Evolutionary conservation across 2,329 filamentous ascomycete species (phyloP).

Genomic region (Paracamarosporium sp.): DNA sequence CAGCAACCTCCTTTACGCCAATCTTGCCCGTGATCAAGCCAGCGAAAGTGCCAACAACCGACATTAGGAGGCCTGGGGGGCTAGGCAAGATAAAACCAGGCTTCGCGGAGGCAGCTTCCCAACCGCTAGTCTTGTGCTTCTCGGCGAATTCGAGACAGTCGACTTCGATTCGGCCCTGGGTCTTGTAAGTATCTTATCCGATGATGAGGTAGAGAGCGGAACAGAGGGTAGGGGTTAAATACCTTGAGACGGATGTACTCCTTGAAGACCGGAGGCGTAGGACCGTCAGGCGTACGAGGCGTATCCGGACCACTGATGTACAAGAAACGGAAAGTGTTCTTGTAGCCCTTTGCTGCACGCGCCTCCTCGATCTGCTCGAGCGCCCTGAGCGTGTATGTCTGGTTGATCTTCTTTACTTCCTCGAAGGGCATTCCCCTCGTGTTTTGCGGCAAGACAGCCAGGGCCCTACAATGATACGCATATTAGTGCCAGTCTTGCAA

Average conservation of each 20-base stretch:
- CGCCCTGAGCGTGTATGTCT: constrained; percentile 5
- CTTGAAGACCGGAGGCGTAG: constrained; percentile 3
- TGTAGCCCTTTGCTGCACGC: background rate
- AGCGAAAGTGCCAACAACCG: background rate
- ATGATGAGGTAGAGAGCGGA: background rate
- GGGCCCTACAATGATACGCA: background rate
- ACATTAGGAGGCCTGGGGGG: background rate
- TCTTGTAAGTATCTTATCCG: background rate
- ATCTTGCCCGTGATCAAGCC: constrained; percentile 5
- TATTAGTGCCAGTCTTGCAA: background rate
- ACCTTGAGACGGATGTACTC: constrained; percentile 7
- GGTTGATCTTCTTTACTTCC: constrained; percentile 6
- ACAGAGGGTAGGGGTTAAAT: background rate
- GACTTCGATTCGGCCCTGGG: constrained; percentile 3
- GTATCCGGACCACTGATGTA: constrained; percentile 8
- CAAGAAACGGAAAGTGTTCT: constrained; percentile 8
- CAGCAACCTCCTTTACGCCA: background rate
- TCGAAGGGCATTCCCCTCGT: constrained; percentile 4
- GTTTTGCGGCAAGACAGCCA: constrained; percentile 5
- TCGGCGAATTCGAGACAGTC: constrained; percentile 7
- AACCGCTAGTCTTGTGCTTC: constrained; percentile 6
- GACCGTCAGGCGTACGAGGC: constrained; percentile 4
- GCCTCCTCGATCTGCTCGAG: constrained; percentile 6
- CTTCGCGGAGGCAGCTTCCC: constrained; percentile 6
- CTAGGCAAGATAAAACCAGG: constrained; percentile 7